Base-by-base conservation (phyloP, 805 yeast genomes). In the Yamadazyma olivae region DNA sequence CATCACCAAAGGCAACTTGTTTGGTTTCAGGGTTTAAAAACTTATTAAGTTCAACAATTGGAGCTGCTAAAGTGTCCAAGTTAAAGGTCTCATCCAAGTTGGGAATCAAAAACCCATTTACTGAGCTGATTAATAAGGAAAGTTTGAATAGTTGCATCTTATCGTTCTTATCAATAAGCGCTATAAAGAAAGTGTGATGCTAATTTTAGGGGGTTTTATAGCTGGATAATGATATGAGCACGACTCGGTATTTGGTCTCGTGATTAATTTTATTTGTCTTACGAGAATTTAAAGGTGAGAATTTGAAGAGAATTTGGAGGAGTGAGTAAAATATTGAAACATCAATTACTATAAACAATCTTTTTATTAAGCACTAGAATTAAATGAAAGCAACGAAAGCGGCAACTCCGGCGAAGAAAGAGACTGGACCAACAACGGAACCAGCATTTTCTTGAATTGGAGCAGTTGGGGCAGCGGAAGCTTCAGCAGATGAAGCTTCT, bases 371-470 rank as follows among this genome's bases (percentile, higher is more conserved):
- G n/a, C n/a, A n/a, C n/a, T n/a, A n/a, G 17, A 28, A n/a, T 25
- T 39, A 44, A 19, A 44, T 31, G 9, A 41, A 39, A 39, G 49
- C 44, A 30, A 38, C 41, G 14, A 37, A 22, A 29, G 43, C 48
- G 32, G 40, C 45, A 15, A 32, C 34, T 27, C 32, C 38, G 29
- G 40, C 49, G 2, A 41, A 17, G 15, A 39, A 23, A 15, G 44
- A 33, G 27, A 33, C 43, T 26, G 36, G 31, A 17, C 40, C 41
- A 13, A 30, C 33, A 21, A 34, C 16, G 18, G 28, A 32, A 30
- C 36, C 44, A 31, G 31, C 39, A 25, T 36, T 40, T n/a, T 33
- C 28, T 32, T 40, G 43, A 20, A 27, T 28, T 14, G 23, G 28
- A 27, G 33, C 37, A 10, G 42, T 16, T 16, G 44, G 30, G 18